phyloP scores from a whole-genome alignment of 345 rosid species.

The Corymbia maculata region DNA sequence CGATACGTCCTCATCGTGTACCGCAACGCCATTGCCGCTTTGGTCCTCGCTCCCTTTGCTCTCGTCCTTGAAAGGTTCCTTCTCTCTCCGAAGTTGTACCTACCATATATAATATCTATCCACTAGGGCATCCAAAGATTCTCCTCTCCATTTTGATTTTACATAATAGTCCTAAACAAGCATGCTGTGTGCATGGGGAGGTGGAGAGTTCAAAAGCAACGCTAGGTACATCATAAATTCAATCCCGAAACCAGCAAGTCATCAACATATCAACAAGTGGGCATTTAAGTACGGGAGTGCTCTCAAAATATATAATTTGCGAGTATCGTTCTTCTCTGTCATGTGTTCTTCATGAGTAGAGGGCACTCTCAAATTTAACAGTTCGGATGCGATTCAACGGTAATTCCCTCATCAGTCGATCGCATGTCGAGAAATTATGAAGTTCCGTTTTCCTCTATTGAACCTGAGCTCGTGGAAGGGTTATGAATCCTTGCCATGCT shows the following conservation, averaged over 20 bases:
- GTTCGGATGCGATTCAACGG: background rate
- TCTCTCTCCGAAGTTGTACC: background rate
- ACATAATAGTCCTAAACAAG: background rate
- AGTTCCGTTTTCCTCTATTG: background rate
- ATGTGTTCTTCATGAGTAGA: background rate
- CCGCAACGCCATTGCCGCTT: slow-evolving; percentile 65
- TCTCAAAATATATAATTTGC: background rate
- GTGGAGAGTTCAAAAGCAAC: background rate
- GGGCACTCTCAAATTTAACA: background rate
- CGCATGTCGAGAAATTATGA: background rate
- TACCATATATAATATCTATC: background rate
- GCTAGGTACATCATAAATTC: background rate
- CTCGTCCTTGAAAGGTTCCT: slow-evolving; percentile 57
- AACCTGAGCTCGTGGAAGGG: background rate
- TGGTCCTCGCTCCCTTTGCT: slow-evolving; percentile 72
- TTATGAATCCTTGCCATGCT: background rate
- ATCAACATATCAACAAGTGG: background rate
- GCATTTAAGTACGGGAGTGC: background rate
- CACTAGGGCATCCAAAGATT: background rate
- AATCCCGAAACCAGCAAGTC: background rate
- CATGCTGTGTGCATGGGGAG: background rate
- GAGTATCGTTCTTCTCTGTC: background rate
- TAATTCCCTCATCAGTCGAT: background rate
- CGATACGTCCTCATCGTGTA: slow-evolving; percentile 63
- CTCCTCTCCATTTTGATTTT: background rate